Evolutionary conservation across 306 rosid species (phyloP).

Genomic region (Ceratonia siliqua): DNA sequence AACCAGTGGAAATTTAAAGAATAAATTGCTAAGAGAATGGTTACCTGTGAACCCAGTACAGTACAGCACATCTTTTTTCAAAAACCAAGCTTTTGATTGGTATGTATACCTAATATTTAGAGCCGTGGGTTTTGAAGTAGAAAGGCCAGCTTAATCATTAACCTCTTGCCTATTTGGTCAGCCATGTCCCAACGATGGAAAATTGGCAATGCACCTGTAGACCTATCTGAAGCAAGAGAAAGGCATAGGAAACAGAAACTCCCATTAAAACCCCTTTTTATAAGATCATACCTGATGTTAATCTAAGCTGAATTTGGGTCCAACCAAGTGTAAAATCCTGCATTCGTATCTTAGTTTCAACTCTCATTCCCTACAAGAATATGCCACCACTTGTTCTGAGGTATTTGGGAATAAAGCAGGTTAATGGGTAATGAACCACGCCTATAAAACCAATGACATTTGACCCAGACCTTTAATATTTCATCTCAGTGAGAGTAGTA

Average conservation of each 20-base stretch:
- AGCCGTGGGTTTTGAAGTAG: neutral
- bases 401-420: neutral
- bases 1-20: neutral
- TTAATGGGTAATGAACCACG: constrained; percentile 11
- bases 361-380: neutral
- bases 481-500: no score
- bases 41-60: neutral
- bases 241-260: no score
- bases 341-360: neutral
- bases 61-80: neutral
- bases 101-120: neutral
- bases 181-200: neutral
- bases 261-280: no score
- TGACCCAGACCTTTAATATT: no score
- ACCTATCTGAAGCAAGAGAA: neutral
- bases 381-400: neutral
- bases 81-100: constrained; percentile 10
- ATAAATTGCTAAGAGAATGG: neutral
- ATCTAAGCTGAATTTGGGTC: neutral
- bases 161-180: neutral
- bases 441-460: neutral
- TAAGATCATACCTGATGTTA: neutral
- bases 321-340: no score
- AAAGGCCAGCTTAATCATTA: neutral
- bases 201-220: neutral